These are phyloP conservation scores for Parastagonospora avenae DNA, from an alignment of 2,329 filamentous ascomycete species.

Conservation along the genomic window DNA sequence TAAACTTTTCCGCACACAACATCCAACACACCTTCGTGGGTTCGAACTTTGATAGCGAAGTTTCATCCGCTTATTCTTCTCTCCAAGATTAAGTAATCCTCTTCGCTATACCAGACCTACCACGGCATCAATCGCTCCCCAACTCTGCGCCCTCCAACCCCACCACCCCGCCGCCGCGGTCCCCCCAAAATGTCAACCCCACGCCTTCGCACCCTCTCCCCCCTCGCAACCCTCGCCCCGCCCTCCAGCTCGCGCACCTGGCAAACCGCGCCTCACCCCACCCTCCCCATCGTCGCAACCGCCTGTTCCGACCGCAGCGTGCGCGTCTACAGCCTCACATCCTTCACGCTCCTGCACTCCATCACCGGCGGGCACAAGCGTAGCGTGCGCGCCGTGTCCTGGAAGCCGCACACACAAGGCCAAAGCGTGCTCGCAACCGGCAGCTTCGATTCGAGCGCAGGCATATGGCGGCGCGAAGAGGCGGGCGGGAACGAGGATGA, in stretches of 20 bases:
- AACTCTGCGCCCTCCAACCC: background rate
- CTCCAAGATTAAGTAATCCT: background rate
- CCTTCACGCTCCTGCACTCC: slow-evolving; percentile 76
- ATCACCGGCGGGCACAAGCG: slow-evolving; percentile 89
- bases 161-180: slow-evolving; percentile 3
- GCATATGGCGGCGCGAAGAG: slow-evolving; percentile 71
- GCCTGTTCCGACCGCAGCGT: slow-evolving; percentile 84
- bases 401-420: slow-evolving; percentile 73
- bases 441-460: slow-evolving; percentile 91
- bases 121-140: background rate
- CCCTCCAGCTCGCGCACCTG: slow-evolving; percentile 71
- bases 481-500: slow-evolving; percentile 51
- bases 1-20: slow-evolving; percentile 19
- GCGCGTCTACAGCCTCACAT: slow-evolving; percentile 84
- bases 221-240: slow-evolving; percentile 59
- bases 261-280: slow-evolving; percentile 84
- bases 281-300: slow-evolving; percentile 85
- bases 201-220: slow-evolving; percentile 37
- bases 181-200: slow-evolving; percentile 21
- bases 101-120: background rate
- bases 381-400: slow-evolving; percentile 82
- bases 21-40: slow-evolving; percentile 1
- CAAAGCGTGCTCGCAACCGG: slow-evolving; percentile 83
- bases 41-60: background rate
- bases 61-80: background rate